Evolutionary conservation across 1,284 basidiomycete genomes (phyloP).

Genomic region (Marasmius tenuissimus): DNA sequence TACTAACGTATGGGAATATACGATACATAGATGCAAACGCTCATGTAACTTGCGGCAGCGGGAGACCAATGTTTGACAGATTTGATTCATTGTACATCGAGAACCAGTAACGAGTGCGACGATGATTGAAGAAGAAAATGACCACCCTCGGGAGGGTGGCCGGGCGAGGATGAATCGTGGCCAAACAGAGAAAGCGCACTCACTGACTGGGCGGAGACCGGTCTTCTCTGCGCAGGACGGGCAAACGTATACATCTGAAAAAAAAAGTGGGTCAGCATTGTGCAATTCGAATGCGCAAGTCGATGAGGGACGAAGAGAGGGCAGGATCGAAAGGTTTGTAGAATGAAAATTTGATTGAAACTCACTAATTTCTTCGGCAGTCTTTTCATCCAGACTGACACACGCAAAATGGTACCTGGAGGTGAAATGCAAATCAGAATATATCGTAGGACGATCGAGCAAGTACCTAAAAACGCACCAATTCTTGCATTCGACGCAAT

Average conservation of each 20-base stretch:
- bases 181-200: constrained; percentile 52
- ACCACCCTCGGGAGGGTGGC: not conserved
- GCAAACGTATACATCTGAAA: constrained; percentile 69
- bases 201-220: constrained; percentile 72
- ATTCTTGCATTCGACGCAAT: constrained; percentile 67
- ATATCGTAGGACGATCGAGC: not conserved
- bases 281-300: not conserved
- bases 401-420: constrained; percentile 77
- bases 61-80: constrained; percentile 19
- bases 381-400: constrained; percentile 54
- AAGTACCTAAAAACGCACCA: constrained; percentile 53
- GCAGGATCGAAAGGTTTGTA: not conserved
- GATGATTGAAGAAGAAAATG: constrained; percentile 33
- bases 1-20: constrained; percentile 18
- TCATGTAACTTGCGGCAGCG: constrained; percentile 20
- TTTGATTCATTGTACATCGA: constrained; percentile 14
- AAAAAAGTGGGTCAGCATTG: constrained; percentile 11
- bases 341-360: constrained; percentile 19
- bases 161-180: constrained; percentile 27
- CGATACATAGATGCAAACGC: constrained; percentile 15
- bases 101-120: constrained; percentile 28
- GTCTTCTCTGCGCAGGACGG: constrained; percentile 63
- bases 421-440: constrained; percentile 3
- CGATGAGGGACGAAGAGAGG: constrained; percentile 8
- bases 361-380: constrained; percentile 78